Evolutionary conservation across 352 stramenopile genomes (phyloP), one percentile per base, ranked within the genome.

Genomic region (Phytophthora colocasiae): DNA sequence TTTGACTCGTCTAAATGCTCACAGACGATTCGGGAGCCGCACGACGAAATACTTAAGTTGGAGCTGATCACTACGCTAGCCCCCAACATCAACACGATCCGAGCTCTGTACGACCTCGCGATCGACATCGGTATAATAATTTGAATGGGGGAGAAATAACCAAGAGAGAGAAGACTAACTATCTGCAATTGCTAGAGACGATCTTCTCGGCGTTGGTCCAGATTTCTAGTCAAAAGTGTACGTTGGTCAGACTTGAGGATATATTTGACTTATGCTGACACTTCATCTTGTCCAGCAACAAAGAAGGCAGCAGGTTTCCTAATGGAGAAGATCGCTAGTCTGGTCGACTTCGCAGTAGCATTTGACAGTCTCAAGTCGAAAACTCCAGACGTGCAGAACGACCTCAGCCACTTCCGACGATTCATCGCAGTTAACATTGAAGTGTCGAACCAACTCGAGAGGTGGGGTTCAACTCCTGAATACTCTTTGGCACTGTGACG

Each of bases 361-460:
- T 90, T 90, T 39, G 81, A 90, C 57, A 77, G 64, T 44, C 58
- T 83, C 34, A 90, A 90, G 63, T 56, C 75, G 17, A 75, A 71
- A 31, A 87, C 73, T 22, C 77, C 81, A 19, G 69, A 81, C 17
- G 69, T 90, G 36, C 81, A 90, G 64, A 90, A 90, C 57, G 81
- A 90, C 51, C 59, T 90, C 43, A 90, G 81, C 60, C 77, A 81
- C 50, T 88, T 88, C 39, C 72, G 81, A 26, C 67, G 78, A 10
- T 75, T 87, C 15, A 66, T 81, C 19, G 74, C 77, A 17, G 56
- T 85, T 15, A 80, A 76, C 7, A 27, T 71, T 6, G 46, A 58
- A 2, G 44, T 63, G 2, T 63, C 63, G 32, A 90, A 90, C 40
- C 77, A 90, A 50, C 63, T 85, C 3, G 81, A 88, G 41, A 73